A percentile compares a stretch with the other conserved stretches of the same genome.
phyloP scores from a whole-genome alignment of 202 grass and related monocot genomes.

The Saccharum hybrid region DNA sequence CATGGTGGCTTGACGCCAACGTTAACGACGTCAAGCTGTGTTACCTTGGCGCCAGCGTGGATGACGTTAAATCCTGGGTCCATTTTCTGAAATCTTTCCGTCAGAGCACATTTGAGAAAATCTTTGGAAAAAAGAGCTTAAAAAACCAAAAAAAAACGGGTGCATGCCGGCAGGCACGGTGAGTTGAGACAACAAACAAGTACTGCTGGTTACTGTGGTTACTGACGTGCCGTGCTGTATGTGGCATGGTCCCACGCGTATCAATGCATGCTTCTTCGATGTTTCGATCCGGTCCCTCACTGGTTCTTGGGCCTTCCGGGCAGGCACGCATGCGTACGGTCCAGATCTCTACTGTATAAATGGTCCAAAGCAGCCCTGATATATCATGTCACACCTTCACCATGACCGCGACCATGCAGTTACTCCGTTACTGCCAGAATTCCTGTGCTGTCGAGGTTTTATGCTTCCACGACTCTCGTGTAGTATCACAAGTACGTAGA shows the following conservation, averaged over 20 bases:
- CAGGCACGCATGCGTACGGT: not conserved
- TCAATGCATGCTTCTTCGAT: not conserved
- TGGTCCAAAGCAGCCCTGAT: not conserved
- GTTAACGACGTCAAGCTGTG: too few relatives aligned
- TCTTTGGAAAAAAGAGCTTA: too few relatives aligned
- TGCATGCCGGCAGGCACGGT: not conserved
- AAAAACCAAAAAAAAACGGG: too few relatives aligned
- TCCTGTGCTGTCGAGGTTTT: too few relatives aligned
- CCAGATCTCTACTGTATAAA: not conserved
- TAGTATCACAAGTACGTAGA: too few relatives aligned
- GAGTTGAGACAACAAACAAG: not conserved
- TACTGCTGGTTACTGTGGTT: not conserved
- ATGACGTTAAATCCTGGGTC: too few relatives aligned
- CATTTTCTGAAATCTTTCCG: too few relatives aligned
- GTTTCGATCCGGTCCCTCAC: not conserved
- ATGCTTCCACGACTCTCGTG: too few relatives aligned
- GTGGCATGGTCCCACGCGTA: not conserved
- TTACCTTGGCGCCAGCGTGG: too few relatives aligned
- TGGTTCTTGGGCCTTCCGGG: not conserved
- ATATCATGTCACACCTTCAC: not conserved
- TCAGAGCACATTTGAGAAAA: too few relatives aligned
- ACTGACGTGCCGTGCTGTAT: not conserved
- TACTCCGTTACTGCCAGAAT: not conserved
- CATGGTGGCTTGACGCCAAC: too few relatives aligned
- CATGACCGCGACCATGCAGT: not conserved